Conservation (phyloP, 2,329 filamentous ascomycete species). For the Emericellopsis cladophorae region DNA sequence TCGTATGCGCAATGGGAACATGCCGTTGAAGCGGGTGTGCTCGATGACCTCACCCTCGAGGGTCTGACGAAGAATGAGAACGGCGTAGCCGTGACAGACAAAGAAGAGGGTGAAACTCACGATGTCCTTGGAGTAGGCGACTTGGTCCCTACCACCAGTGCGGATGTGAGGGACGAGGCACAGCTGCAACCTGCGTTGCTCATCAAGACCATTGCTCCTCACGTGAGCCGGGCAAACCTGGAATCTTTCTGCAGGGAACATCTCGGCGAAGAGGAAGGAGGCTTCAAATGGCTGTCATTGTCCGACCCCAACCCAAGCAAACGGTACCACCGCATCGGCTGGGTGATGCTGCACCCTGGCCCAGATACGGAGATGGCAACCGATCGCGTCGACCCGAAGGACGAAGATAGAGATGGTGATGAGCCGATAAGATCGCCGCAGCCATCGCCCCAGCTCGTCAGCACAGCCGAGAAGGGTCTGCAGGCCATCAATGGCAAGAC, state of each 20-base stretch:
- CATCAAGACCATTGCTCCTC: slow-evolving; percentile 96
- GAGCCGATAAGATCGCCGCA: slow-evolving; percentile 40
- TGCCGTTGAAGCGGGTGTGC: slow-evolving; percentile 71
- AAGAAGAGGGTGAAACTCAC: slow-evolving; percentile 91
- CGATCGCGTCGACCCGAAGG: slow-evolving; percentile 62
- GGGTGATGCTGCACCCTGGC: slow-evolving; percentile 87
- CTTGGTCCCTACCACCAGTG: slow-evolving; percentile 69
- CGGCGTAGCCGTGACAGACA: slow-evolving; percentile 74
- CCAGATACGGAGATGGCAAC: slow-evolving; percentile 52
- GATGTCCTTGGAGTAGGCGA: slow-evolving; percentile 91
- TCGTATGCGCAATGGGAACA: slow-evolving; percentile 81
- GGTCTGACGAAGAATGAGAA: slow-evolving; percentile 92
- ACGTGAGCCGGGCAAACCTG: slow-evolving; percentile 85
- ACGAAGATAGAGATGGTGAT: slow-evolving; percentile 51
- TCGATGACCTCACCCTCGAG: slow-evolving; percentile 91
- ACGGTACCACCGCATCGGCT: slow-evolving; percentile 93
- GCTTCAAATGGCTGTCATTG: slow-evolving; percentile 90
- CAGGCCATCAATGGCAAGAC: slow-evolving; percentile 97
- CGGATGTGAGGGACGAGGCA: slow-evolving; percentile 80
- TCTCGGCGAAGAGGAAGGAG: slow-evolving; percentile 78
- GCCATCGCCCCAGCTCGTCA: slow-evolving; percentile 36
- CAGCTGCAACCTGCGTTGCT: slow-evolving; percentile 82
- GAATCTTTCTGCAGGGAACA: slow-evolving; percentile 93
- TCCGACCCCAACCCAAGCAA: slow-evolving; percentile 96
- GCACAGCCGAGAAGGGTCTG: slow-evolving; percentile 72